Conservation (phyloP, 2,329 filamentous ascomycete genomes). For the Arthrinium phaeospermum region DNA sequence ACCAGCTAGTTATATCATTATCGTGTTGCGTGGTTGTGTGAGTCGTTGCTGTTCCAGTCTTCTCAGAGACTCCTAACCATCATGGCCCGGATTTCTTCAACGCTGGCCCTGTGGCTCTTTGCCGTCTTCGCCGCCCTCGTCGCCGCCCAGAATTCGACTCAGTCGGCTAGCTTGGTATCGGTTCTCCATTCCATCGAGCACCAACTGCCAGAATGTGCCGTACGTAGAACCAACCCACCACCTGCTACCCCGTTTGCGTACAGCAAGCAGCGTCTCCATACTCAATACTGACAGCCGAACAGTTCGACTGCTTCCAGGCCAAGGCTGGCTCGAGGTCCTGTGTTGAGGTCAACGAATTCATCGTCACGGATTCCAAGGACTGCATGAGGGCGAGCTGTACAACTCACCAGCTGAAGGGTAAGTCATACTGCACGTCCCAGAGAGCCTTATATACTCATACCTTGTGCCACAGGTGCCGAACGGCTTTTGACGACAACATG, state of each 20-base stretch:
- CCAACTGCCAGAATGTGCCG: background rate
- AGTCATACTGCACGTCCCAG: background rate
- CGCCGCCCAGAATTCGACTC: background rate
- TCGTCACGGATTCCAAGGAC: constrained; percentile 19
- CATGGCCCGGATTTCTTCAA: constrained; percentile 4
- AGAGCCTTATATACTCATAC: background rate
- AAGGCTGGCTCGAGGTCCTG: constrained; percentile 16
- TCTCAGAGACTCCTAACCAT: background rate
- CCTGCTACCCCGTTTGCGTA: background rate
- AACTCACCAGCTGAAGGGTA: constrained; percentile 20
- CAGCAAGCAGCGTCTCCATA: background rate
- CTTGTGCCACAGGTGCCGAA: constrained; percentile 22
- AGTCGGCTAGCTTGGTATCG: background rate
- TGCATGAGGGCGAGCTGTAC: constrained; percentile 22
- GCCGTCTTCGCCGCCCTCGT: constrained; percentile 13
- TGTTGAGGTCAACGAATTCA: constrained; percentile 21
- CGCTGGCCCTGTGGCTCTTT: constrained; percentile 8
- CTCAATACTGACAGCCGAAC: constrained; percentile 1
- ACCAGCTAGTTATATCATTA: background rate
- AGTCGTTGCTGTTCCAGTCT: constrained; percentile 3
- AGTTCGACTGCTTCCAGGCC: constrained; percentile 21
- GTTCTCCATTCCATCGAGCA: constrained; percentile 1
- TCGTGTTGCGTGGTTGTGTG: background rate
- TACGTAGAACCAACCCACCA: background rate
- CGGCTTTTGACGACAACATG: constrained; percentile 25